A percentile compares a stretch with the other conserved stretches of the same genome.
These are phyloP conservation scores for Phyllostachys edulis DNA, from an alignment of 176 grass and related monocot species.

Conservation along the genomic window DNA sequence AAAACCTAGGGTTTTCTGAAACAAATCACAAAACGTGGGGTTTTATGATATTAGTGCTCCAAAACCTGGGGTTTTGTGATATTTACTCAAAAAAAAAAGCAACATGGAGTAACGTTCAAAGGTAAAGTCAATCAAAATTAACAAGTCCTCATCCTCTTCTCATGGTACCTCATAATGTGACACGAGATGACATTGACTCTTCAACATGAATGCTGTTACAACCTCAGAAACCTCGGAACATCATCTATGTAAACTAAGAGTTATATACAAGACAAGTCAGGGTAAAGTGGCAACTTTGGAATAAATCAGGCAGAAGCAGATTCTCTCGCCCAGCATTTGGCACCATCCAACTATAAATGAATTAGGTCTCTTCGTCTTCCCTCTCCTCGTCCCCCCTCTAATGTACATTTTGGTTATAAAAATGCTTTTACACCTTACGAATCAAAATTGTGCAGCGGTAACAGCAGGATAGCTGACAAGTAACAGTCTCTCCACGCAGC, in stretches of 20 bases:
- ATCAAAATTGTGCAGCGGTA: slow-evolving; percentile 68
- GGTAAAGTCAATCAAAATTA: slow-evolving; percentile 19
- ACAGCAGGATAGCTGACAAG: slow-evolving; percentile 42
- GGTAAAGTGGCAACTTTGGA: slow-evolving; percentile 28
- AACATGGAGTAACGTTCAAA: background rate
- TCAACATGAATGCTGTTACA: slow-evolving; percentile 11
- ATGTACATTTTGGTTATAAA: slow-evolving; percentile 62
- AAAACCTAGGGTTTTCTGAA: too few species aligned
- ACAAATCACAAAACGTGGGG: too few species aligned
- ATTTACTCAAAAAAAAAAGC: too few species aligned
- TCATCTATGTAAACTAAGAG: slow-evolving; percentile 43
- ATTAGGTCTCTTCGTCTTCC: slow-evolving; percentile 37
- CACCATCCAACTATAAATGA: slow-evolving; percentile 61
- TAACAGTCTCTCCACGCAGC: slow-evolving; percentile 27
- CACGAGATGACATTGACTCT: background rate
- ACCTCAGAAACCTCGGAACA: slow-evolving; percentile 24
- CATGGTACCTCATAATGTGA: slow-evolving; percentile 1
- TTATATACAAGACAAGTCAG: slow-evolving; percentile 35
- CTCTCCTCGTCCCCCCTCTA: slow-evolving; percentile 30
- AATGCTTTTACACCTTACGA: slow-evolving; percentile 60
- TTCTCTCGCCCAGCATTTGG: slow-evolving; percentile 34
- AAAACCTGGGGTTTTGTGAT: too few species aligned
- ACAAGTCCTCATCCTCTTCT: background rate
- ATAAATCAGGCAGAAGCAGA: slow-evolving; percentile 48
- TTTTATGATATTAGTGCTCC: too few species aligned